phyloP scores from a whole-genome alignment of 2,329 filamentous ascomycete genomes.

The Xylaria sp. region DNA sequence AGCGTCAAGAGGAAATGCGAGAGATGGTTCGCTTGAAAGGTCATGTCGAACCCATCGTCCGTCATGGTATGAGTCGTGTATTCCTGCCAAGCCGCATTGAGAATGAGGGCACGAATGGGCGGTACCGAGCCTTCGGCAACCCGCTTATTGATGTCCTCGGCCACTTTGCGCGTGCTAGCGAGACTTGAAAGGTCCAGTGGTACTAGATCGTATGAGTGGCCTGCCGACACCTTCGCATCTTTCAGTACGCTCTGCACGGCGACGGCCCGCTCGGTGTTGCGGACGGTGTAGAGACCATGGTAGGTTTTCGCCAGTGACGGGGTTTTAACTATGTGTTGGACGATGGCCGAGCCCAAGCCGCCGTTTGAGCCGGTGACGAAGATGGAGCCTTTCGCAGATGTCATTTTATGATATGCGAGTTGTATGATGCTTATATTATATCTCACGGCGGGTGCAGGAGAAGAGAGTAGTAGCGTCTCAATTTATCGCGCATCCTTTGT shows the following conservation, averaged over 20 bases:
- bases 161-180: conserved; percentile 32
- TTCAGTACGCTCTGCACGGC: conserved; percentile 20
- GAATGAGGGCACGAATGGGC: conserved; percentile 42
- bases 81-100: conserved; percentile 43
- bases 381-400: conserved; percentile 33
- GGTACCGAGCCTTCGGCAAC: conserved; percentile 41
- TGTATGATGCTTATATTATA: background rate
- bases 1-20: conserved; percentile 49
- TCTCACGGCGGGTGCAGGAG: background rate
- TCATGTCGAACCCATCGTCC: conserved; percentile 49
- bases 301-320: conserved; percentile 21
- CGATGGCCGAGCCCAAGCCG: conserved; percentile 37
- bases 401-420: conserved; percentile 18
- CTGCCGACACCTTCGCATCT: conserved; percentile 11
- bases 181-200: conserved; percentile 37
- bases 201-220: conserved; percentile 31
- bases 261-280: conserved; percentile 20
- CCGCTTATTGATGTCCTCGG: conserved; percentile 36
- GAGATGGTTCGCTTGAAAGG: conserved; percentile 50
- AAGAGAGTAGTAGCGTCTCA: background rate
- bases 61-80: conserved; percentile 45
- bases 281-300: conserved; percentile 37
- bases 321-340: conserved; percentile 26
- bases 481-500: background rate
- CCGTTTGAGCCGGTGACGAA: conserved; percentile 41